Base-by-base conservation (phyloP, 2,329 filamentous ascomycete species). In the Biscogniauxia marginata region DNA sequence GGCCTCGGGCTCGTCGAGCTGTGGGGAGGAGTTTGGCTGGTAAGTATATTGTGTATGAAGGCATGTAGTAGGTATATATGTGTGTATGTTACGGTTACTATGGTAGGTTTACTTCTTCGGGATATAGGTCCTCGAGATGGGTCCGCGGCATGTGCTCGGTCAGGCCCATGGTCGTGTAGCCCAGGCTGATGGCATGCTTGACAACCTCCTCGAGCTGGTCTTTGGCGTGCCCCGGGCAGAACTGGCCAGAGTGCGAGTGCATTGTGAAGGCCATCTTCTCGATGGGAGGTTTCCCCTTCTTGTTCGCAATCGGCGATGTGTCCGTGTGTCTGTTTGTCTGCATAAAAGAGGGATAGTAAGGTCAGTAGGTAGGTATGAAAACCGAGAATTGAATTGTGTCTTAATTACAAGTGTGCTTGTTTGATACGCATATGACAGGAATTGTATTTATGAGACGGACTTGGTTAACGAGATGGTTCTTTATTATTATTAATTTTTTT, bases 221-320 rank as follows among this genome's bases (percentile, higher is more conserved):
- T 70, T 88, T 86, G 50, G 95, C 95, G 77, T 99, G 95, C 65
- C 88, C 85, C 8, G 87, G 87, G 77, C 95, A 99, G 79, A 99
- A 99, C 73, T 99, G 91, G 61, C 95, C 95, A 39, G 95, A 98
- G 77, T 99, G 95, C 70, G 91, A 96, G 75, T 99, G 95, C 79
- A 98, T 96, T 4, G 95, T 96, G 77, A 96, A 96, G 1, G 93
- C 93, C 95, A 98, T 98, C 52, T 19, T 57, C 24, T 21, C n/a
- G n/a, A n/a, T n/a, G n/a, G n/a, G n/a, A n/a, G n/a, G n/a, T n/a
- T n/a, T n/a, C n/a, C n/a, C n/a, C n/a, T n/a, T n/a, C n/a, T n/a
- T n/a, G n/a, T n/a, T n/a, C n/a, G n/a, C n/a, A n/a, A n/a, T n/a
- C n/a, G n/a, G n/a, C n/a, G n/a, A 46, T 19, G 39, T 49, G 39